These are phyloP conservation scores for Aspergillus tubingensis DNA, from an alignment of 2,329 filamentous ascomycete genomes.

Conservation along the genomic window DNA sequence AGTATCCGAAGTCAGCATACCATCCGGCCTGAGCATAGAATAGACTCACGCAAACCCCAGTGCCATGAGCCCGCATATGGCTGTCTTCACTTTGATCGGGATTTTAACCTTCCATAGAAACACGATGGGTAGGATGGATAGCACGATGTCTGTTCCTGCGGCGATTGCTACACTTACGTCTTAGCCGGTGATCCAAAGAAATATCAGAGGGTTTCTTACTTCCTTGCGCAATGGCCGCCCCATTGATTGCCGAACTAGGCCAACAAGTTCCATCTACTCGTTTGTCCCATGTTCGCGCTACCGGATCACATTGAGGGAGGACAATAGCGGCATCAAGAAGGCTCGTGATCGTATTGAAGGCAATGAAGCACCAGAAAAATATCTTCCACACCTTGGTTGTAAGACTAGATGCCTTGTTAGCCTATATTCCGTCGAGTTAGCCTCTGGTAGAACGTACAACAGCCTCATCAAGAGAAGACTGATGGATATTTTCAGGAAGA, in stretches of 20 bases:
- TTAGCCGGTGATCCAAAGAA: neutral
- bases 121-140: neutral
- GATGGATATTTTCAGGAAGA: conserved; percentile 22
- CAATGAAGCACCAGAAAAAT: conserved; percentile 23
- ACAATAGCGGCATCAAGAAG: conserved; percentile 10
- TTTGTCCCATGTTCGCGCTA: neutral
- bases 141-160: neutral
- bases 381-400: conserved; percentile 14
- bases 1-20: too few species aligned
- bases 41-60: neutral
- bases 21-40: neutral
- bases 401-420: neutral
- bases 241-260: neutral
- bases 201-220: neutral
- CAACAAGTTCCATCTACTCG: neutral
- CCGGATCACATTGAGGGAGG: neutral
- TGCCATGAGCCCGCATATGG: neutral
- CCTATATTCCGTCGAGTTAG: too few species aligned
- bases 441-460: conserved; percentile 4
- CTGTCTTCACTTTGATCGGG: neutral
- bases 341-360: conserved; percentile 19
- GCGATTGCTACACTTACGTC: neutral
- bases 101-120: neutral
- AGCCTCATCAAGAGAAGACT: conserved; percentile 18
- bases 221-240: neutral